Conservation (phyloP, 2,329 filamentous ascomycete species). For the Penicillium sp. region DNA sequence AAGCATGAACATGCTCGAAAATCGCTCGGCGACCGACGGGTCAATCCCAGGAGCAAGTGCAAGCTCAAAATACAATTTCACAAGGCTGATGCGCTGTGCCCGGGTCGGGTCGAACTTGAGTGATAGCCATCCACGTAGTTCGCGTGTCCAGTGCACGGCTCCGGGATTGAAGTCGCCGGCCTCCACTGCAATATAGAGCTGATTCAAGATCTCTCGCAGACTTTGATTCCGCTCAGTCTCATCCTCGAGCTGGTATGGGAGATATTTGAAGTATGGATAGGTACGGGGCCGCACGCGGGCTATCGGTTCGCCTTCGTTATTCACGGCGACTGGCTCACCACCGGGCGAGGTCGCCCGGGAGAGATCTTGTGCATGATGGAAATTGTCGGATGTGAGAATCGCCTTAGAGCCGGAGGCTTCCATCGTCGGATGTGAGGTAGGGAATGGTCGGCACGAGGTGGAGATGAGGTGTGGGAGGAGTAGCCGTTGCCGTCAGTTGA, state of each 20-base stretch:
- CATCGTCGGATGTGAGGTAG: slow-evolving; percentile 30
- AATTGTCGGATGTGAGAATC: slow-evolving; percentile 39
- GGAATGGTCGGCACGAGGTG: slow-evolving; percentile 19
- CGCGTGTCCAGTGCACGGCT: slow-evolving; percentile 93
- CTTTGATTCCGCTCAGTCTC: slow-evolving; percentile 73
- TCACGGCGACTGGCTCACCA: slow-evolving; percentile 46
- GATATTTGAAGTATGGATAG: slow-evolving; percentile 85
- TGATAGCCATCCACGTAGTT: slow-evolving; percentile 90
- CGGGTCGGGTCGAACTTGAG: slow-evolving; percentile 96
- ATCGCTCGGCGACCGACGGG: slow-evolving; percentile 75
- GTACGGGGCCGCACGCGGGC: slow-evolving; percentile 77
- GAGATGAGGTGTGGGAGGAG: slow-evolving; percentile 21
- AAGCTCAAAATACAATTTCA: slow-evolving; percentile 92
- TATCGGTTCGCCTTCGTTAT: slow-evolving; percentile 56
- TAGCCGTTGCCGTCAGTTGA: slow-evolving; percentile 23
- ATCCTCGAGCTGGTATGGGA: slow-evolving; percentile 85
- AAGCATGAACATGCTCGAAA: slow-evolving; percentile 93
- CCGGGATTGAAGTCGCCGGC: slow-evolving; percentile 93
- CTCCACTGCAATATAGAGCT: slow-evolving; percentile 86
- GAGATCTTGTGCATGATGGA: slow-evolving; percentile 59
- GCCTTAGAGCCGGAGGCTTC: slow-evolving; percentile 34
- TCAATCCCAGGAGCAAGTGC: slow-evolving; percentile 87
- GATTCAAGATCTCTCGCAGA: slow-evolving; percentile 82
- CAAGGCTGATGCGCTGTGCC: slow-evolving; percentile 75
- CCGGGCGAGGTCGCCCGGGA: slow-evolving; percentile 86